Percentiles rank a stretch among this genome's conserved stretches.
Evolutionary conservation across 345 rosid species (phyloP).

Genomic region (Combretum micranthum): DNA sequence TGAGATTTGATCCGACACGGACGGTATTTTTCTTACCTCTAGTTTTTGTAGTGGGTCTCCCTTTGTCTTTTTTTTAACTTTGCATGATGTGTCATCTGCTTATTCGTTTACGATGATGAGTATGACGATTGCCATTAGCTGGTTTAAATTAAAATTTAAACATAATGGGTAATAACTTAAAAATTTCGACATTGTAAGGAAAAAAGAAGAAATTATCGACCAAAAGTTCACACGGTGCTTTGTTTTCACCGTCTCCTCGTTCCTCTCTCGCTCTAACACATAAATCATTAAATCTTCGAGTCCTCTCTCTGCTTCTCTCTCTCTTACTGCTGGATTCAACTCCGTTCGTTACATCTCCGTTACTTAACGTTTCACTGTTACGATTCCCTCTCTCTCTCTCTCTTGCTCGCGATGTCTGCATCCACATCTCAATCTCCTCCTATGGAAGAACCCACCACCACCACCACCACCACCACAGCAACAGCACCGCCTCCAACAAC

Average conservation of each 20-base stretch:
- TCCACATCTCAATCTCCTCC: conserved; percentile 8
- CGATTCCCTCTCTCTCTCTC: not conserved
- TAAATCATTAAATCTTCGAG: not conserved
- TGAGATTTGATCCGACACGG: too few relatives aligned
- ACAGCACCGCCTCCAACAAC: not conserved
- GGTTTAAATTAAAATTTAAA: too few relatives aligned
- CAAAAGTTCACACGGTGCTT: too few relatives aligned
- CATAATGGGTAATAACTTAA: too few relatives aligned
- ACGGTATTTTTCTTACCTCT: too few relatives aligned
- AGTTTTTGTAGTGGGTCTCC: too few relatives aligned
- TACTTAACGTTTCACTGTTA: not conserved
- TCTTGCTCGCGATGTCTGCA: conserved; percentile 5
- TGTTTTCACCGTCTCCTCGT: too few relatives aligned
- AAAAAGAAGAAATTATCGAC: too few relatives aligned
- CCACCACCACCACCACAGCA: not conserved
- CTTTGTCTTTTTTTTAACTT: not conserved
- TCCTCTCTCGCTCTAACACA: too few relatives aligned
- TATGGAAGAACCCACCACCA: not conserved
- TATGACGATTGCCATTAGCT: too few relatives aligned
- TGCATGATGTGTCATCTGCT: not conserved
- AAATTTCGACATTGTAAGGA: too few relatives aligned
- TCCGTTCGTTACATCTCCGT: not conserved
- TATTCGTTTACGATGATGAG: too few relatives aligned
- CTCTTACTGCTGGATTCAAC: not conserved
- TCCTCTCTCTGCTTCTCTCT: not conserved